These are phyloP conservation scores for Capsella bursapastoris DNA, from an alignment of 345 rosid genomes.

Conservation along the genomic window DNA sequence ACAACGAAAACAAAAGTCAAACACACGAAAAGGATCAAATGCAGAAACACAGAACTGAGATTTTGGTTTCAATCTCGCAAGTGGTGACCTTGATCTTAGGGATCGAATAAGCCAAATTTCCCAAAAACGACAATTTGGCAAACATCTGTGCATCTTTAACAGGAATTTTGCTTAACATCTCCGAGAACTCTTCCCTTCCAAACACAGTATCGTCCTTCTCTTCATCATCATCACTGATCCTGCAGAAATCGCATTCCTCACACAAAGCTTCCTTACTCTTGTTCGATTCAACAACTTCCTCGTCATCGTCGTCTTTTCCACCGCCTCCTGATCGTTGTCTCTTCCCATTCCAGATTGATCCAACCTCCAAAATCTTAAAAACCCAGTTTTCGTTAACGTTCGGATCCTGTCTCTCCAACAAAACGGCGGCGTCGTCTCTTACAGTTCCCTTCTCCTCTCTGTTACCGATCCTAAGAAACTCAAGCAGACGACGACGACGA, in stretches of 20 bases:
- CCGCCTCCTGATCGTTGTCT: conserved; percentile 39
- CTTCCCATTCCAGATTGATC: conserved; percentile 63
- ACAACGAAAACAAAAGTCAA: conserved; percentile 17
- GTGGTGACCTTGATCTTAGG: conserved; percentile 66
- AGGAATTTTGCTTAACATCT: conserved; percentile 68
- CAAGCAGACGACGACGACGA: conserved; percentile 58
- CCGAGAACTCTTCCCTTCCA: conserved; percentile 73
- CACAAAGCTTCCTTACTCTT: conserved; percentile 19
- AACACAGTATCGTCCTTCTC: conserved; percentile 48
- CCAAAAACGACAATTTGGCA: conserved; percentile 80
- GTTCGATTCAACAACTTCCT: conserved; percentile 3
- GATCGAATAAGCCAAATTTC: conserved; percentile 77
- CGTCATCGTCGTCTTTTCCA: conserved; percentile 32
- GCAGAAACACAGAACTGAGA: conserved; percentile 4
- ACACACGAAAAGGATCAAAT: background rate
- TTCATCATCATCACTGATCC: conserved; percentile 50
- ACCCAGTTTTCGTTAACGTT: conserved; percentile 71
- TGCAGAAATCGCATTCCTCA: conserved; percentile 58
- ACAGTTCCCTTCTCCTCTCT: conserved; percentile 29
- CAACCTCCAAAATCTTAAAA: conserved; percentile 82
- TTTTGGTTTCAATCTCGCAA: background rate
- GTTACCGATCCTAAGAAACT: conserved; percentile 59
- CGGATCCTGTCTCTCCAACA: conserved; percentile 52
- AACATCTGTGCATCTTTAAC: conserved; percentile 73
- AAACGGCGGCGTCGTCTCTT: conserved; percentile 55